Percentiles rank a stretch among this genome's conserved stretches.
Conservation (phyloP, 2,329 filamentous ascomycete genomes). For the Domatiomyces globalis region DNA sequence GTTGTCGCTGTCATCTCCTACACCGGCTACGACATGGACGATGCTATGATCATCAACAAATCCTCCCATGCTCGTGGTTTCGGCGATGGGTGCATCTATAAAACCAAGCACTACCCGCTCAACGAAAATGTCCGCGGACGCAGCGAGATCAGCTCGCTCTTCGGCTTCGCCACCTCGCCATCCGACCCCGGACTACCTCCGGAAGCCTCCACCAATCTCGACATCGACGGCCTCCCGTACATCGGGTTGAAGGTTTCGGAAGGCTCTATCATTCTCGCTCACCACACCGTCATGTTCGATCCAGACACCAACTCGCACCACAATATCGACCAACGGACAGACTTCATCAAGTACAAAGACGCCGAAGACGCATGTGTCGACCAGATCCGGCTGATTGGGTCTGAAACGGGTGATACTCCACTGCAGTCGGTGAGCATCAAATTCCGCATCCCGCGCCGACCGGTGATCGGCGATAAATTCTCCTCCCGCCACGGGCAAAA, state of each 20-base stretch:
- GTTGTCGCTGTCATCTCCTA: constrained; percentile 97
- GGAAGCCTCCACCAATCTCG: constrained; percentile 56
- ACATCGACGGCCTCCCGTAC: constrained; percentile 73
- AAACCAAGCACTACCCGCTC: constrained; percentile 82
- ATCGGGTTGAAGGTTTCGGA: constrained; percentile 65
- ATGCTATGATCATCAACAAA: constrained; percentile 99
- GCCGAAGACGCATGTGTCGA: constrained; percentile 77
- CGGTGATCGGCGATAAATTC: constrained; percentile 96
- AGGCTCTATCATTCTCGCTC: constrained; percentile 76
- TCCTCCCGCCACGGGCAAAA: constrained; percentile 97
- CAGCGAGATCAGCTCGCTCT: constrained; percentile 63
- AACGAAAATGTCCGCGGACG: constrained; percentile 56
- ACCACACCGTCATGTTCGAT: constrained; percentile 73
- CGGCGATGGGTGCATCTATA: constrained; percentile 91
- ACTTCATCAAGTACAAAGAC: constrained; percentile 92
- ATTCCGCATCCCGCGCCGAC: constrained; percentile 75
- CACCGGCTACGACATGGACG: constrained; percentile 99
- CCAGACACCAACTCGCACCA: constrained; percentile 55
- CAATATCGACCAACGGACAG: constrained; percentile 73
- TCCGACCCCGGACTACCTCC: constrained; percentile 41
- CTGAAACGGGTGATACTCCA: constrained; percentile 68
- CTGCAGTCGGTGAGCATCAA: constrained; percentile 85
- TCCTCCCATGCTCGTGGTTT: constrained; percentile 92
- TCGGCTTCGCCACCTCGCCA: constrained; percentile 59
- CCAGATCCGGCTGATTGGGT: constrained; percentile 79